Evolutionary conservation across 306 rosid genomes (phyloP), one percentile per base, ranked within the genome.

Genomic region (Vicia faba): DNA sequence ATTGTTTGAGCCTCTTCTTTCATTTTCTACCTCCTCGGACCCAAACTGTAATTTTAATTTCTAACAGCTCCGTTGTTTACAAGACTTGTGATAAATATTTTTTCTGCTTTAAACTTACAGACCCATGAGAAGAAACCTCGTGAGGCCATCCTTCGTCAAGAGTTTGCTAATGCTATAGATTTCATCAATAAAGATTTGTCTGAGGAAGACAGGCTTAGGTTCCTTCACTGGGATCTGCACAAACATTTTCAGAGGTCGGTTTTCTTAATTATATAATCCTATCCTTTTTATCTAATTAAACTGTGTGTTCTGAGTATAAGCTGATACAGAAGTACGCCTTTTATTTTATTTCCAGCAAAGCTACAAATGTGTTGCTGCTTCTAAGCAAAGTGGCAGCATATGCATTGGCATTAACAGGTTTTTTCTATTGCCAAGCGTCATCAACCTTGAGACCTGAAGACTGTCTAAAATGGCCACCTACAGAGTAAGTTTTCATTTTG

Each of bases 151-250:
- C 96, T 95, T 15, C 91, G 91, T 49, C 51, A 81, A 16, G 99
- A 95, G 86, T 95, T 95, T 82, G 87, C 89, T 81, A 85, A 86
- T 82, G 99, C 99, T 38, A 87, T 90, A 75, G 86, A 77, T 66
- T 75, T 38, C 73, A 88, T 95, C 71, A 95, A 95, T 73, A 88
- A 75, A 71, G 83, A 83, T 81, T 71, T 91, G 74, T 25, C 88
- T 11, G 84, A 64, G 64, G 92, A 84, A 77, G 63, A 60, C 54
- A 87, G 84, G 64, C 96, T 95, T 66, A 83, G 88, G 79, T 91
- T 88, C 83, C 93, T 88, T 71, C 97, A 95, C 68, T 95, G 99
- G 99, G 99, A 95, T 80, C 82, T 95, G 53, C 91, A 88, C 86
- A 82, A 75, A 70, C 95, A 90, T 75, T 82, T 82, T 61, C 85